phyloP scores from a whole-genome alignment of 495 filamentous ascomycete genomes.

The Jackrogersella minutella region DNA sequence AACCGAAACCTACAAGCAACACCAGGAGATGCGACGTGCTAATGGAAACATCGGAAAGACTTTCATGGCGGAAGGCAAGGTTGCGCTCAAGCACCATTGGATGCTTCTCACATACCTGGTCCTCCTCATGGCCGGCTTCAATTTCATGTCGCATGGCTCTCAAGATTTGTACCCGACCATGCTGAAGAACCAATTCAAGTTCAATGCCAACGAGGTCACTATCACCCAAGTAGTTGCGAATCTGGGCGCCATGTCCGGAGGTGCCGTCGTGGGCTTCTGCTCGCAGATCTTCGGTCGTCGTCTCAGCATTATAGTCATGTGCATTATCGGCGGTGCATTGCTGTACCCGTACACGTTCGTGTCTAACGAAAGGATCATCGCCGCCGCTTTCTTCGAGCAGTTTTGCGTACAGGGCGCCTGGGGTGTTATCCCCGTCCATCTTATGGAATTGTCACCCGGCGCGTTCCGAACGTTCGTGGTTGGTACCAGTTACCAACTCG shows the following conservation, averaged over 20 bases:
- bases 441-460: constrained; percentile 87
- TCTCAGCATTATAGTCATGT: constrained; percentile 80
- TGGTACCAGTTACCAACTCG: constrained; percentile 84
- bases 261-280: constrained; percentile 78
- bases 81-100: constrained; percentile 81
- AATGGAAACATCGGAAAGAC: constrained; percentile 61
- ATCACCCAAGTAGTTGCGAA: constrained; percentile 88
- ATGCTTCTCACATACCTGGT: constrained; percentile 80
- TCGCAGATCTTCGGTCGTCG: constrained; percentile 85
- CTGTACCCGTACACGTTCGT: constrained; percentile 85
- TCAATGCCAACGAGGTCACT: constrained; percentile 74
- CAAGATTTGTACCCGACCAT: constrained; percentile 93
- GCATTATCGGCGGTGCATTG: constrained; percentile 76
- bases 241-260: constrained; percentile 79
- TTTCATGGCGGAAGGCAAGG: constrained; percentile 78
- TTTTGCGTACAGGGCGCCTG: constrained; percentile 90
- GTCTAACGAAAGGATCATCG: constrained; percentile 67
- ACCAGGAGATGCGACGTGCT: constrained; percentile 65
- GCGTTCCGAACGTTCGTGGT: constrained; percentile 85
- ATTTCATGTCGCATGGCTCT: constrained; percentile 92
- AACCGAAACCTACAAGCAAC: constrained; percentile 71
- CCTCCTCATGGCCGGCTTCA: constrained; percentile 88
- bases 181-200: constrained; percentile 78
- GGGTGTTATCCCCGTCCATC: constrained; percentile 84
- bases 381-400: constrained; percentile 89